Base-by-base conservation (phyloP, 208 protist species). In the Trypanosoma platydactyli region DNA sequence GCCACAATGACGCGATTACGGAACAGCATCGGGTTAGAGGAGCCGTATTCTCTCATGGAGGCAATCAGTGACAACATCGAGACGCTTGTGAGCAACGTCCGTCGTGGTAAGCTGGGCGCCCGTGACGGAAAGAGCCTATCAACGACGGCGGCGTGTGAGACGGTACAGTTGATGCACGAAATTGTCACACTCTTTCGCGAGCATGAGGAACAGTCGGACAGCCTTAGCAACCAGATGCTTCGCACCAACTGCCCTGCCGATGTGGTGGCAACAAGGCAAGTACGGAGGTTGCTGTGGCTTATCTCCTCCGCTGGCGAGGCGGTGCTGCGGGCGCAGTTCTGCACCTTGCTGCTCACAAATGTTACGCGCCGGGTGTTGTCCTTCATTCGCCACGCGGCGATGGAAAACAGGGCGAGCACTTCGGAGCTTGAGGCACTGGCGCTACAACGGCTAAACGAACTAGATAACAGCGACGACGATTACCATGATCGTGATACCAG, bases 301-400 rank as follows among this genome's bases (percentile, higher is more conserved):
- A 77, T 92, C n/a, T 80, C 67, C 3, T 76, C 76, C 65, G 79
- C 79, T 20, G 81, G 83, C 5, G 81, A 87, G 29, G 68, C 73
- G 12, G 57, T 91, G 24, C 63, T 91, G 27, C 89, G 86, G 1
- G 73, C 86, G 16, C 85, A 89, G 72, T 89, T 91, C 58, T 61
- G 65, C 35, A 86, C 79, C 51, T 74, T 94, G 18, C 76, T 94
- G 53, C 79, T 94, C 6, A 91, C 81, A 72, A 94, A 94, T 63
- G 84, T 92, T n/a, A 89, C 84, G 13, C 85, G 89, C 0, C 81
- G 89, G 16, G 80, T 94, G n/a, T 64, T 94, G 15, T 84, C 86
- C 1, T 88, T 92, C 29, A 69, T 94, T 49, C 86, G 86, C 25
- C 76, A 83, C 64, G 76, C 77, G 40, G 86, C 89, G 7, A 74